A percentile compares a stretch with the other conserved stretches of the same genome.
phyloP scores from a whole-genome alignment of 768 basidiomycete species.

The Mycena vitilis region DNA sequence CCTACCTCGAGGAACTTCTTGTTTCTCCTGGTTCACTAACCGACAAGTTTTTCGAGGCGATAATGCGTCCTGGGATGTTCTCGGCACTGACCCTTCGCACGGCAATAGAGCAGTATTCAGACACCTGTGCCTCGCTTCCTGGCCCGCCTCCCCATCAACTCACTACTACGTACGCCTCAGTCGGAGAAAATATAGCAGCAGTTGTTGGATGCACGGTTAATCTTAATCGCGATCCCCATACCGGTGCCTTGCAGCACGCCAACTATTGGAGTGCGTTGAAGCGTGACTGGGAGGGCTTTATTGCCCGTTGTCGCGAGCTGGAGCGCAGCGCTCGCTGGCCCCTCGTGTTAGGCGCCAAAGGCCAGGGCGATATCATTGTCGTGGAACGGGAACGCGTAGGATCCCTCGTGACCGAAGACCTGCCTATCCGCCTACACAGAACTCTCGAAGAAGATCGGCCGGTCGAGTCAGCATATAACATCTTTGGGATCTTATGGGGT shows the following conservation, averaged over 20 bases:
- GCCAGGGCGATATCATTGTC: constrained; percentile 63
- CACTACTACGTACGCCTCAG: constrained; percentile 68
- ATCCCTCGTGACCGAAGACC: constrained; percentile 71
- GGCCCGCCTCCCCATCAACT: constrained; percentile 69
- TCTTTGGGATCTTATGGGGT: constrained; percentile 74
- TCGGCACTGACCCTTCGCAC: constrained; percentile 84
- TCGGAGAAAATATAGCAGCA: constrained; percentile 81
- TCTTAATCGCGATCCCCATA: constrained; percentile 77
- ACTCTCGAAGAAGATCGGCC: constrained; percentile 56
- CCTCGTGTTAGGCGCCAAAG: constrained; percentile 67
- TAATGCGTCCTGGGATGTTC: constrained; percentile 91
- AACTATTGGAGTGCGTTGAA: constrained; percentile 89
- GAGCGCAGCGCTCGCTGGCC: constrained; percentile 90
- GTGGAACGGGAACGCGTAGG: constrained; percentile 85
- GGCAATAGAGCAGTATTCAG: constrained; percentile 86
- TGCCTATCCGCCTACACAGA: constrained; percentile 69
- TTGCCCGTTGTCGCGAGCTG: constrained; percentile 90
- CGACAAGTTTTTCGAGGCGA: constrained; percentile 82
- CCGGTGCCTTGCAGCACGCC: constrained; percentile 81
- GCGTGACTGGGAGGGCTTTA: constrained; percentile 96
- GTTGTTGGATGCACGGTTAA: constrained; percentile 90
- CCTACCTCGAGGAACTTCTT: constrained; percentile 89
- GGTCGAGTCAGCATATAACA: constrained; percentile 63
- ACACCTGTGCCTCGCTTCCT: constrained; percentile 74
- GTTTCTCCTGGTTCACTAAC: constrained; percentile 76